Evolutionary conservation across 2,329 filamentous ascomycete species (phyloP).

Genomic region (Trichothecium sympodiale): DNA sequence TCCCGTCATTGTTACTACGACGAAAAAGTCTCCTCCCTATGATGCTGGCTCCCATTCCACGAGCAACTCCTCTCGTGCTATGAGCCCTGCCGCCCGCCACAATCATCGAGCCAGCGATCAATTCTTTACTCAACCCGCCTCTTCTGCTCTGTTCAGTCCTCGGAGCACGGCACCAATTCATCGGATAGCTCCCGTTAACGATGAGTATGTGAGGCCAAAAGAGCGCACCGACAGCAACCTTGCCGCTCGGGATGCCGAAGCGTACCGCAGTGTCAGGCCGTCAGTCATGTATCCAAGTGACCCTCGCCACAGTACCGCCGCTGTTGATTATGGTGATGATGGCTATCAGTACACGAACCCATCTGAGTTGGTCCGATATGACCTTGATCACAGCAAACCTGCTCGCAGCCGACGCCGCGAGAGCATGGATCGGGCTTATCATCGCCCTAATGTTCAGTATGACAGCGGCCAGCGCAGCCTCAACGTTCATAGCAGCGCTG

Average conservation of each 20-base stretch:
- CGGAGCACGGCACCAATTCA: conserved; percentile 26
- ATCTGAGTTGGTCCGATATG: conserved; percentile 49
- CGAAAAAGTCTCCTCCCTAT: conserved; percentile 30
- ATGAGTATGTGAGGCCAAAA: conserved; percentile 37
- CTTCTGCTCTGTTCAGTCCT: conserved; percentile 36
- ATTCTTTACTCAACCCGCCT: conserved; percentile 46
- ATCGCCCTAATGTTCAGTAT: conserved; percentile 43
- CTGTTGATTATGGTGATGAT: conserved; percentile 44
- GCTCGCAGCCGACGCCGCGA: conserved; percentile 32
- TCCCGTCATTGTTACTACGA: conserved; percentile 47
- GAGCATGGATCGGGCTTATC: conserved; percentile 43
- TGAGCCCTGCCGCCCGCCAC: conserved; percentile 40
- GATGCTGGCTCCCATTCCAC: conserved; percentile 26
- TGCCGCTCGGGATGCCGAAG: conserved; percentile 27
- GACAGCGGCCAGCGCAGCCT: conserved; percentile 33
- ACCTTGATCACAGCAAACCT: conserved; percentile 40
- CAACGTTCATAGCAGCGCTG: conserved; percentile 33
- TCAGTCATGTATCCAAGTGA: conserved; percentile 32
- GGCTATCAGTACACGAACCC: conserved; percentile 55
- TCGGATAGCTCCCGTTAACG: conserved; percentile 18
- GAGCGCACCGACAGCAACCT: conserved; percentile 36
- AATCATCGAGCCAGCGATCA: conserved; percentile 40
- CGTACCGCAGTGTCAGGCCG: conserved; percentile 35
- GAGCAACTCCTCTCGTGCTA: conserved; percentile 14
- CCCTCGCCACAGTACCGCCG: conserved; percentile 29